phyloP scores from a whole-genome alignment of 345 rosid genomes.

The Eucalyptus albens region DNA sequence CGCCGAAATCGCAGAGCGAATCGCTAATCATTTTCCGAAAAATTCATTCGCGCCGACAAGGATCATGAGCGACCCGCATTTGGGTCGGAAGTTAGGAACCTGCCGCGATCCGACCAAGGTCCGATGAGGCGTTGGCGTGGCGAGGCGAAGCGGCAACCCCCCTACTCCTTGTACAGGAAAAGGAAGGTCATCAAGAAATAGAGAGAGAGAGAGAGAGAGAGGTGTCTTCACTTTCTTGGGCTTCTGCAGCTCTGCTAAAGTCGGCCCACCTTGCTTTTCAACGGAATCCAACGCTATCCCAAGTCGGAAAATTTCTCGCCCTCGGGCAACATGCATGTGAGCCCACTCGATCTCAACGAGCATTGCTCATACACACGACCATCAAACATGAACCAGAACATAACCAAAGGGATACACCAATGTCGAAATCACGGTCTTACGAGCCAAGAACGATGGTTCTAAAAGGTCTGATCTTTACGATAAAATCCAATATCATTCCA shows the following conservation, averaged over 20 bases:
- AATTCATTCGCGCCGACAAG: background rate
- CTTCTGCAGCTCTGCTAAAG: background rate
- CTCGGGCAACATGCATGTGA: fast-evolving
- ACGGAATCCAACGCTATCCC: background rate
- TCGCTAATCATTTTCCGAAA: background rate
- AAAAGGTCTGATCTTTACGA: background rate
- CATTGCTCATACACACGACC: background rate
- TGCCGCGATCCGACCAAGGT: background rate
- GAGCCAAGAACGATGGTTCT: background rate
- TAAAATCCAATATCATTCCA: fast-evolving
- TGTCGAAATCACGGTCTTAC: background rate
- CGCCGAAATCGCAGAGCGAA: background rate
- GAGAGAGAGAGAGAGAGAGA: background rate
- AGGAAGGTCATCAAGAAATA: background rate
- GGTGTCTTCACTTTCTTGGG: background rate
- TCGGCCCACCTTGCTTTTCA: background rate
- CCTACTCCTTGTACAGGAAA: background rate
- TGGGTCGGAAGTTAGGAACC: background rate
- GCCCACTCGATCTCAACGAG: background rate
- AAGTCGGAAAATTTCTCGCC: background rate
- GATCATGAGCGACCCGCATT: background rate
- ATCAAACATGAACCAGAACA: background rate
- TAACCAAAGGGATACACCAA: background rate
- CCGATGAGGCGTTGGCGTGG: background rate
- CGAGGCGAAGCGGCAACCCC: background rate